Conservation (phyloP, 202 grass and related monocot species). For the Eragrostis tef region DNA sequence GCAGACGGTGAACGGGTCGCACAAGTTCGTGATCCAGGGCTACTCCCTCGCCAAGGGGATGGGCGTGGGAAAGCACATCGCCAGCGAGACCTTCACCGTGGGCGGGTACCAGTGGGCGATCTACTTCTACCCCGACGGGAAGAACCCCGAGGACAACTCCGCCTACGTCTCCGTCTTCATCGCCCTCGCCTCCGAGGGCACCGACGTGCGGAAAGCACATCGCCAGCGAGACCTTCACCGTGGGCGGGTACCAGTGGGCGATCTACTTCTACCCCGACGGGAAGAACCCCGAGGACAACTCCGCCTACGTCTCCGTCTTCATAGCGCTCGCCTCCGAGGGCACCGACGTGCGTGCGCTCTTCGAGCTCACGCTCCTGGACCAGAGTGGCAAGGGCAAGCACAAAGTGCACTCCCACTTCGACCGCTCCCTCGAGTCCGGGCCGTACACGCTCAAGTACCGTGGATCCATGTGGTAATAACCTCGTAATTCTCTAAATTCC, state of each 20-base stretch:
- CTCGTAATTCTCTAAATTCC: not conserved
- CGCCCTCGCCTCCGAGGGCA: slow-evolving; percentile 86
- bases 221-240: too few relatives aligned
- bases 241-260: slow-evolving; percentile 90
- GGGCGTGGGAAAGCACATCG: slow-evolving; percentile 96
- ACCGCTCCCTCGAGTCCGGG: slow-evolving; percentile 83
- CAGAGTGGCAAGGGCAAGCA: slow-evolving; percentile 89
- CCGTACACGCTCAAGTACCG: too few relatives aligned
- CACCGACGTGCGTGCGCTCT: slow-evolving; percentile 89
- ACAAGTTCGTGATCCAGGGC: slow-evolving; percentile 94
- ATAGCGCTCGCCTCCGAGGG: slow-evolving; percentile 89
- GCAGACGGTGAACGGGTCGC: slow-evolving; percentile 94
- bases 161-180: slow-evolving; percentile 95
- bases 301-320: slow-evolving; percentile 90
- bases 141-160: slow-evolving; percentile 94
- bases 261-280: slow-evolving; percentile 99
- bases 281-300: slow-evolving; percentile 95
- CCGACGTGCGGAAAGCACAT: slow-evolving; percentile 92
- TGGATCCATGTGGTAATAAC: slow-evolving; percentile 97
- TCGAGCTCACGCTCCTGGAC: slow-evolving; percentile 91
- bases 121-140: slow-evolving; percentile 98
- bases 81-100: slow-evolving; percentile 91
- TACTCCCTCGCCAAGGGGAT: slow-evolving; percentile 97
- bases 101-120: slow-evolving; percentile 94
- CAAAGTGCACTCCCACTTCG: slow-evolving; percentile 92